Percentiles rank a stretch among this genome's conserved stretches.
Conservation (phyloP, 129 eudicot species). For the Arctium lappa region DNA sequence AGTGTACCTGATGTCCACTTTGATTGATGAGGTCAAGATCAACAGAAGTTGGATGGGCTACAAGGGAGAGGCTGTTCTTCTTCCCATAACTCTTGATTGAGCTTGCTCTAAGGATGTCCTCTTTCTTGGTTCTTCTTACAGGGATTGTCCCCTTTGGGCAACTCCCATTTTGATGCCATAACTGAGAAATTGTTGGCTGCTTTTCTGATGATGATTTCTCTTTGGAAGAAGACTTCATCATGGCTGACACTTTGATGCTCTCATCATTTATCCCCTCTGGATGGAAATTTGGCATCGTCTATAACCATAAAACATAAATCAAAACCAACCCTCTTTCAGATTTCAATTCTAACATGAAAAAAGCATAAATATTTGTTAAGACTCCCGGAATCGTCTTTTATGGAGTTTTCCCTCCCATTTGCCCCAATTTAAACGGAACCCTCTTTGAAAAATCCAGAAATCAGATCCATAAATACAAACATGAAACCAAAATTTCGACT, state of each 20-base stretch:
- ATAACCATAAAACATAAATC: not conserved
- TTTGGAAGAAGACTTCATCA: not conserved
- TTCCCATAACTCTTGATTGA: slow-evolving; percentile 61
- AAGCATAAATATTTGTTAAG: not conserved
- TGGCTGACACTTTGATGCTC: slow-evolving; percentile 27
- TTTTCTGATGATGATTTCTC: slow-evolving; percentile 16
- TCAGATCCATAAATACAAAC: too few species aligned
- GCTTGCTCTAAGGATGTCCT: slow-evolving; percentile 70
- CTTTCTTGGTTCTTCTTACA: slow-evolving; percentile 64
- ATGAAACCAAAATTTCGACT: too few species aligned
- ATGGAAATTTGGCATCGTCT: slow-evolving; percentile 78
- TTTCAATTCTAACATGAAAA: not conserved
- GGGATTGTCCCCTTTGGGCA: slow-evolving; percentile 79
- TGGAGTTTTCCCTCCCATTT: not conserved
- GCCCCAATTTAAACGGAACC: not conserved
- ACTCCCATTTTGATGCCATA: slow-evolving; percentile 67
- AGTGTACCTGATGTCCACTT: slow-evolving; percentile 81
- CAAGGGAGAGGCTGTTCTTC: slow-evolving; percentile 33
- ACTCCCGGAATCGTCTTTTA: not conserved
- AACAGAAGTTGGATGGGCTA: slow-evolving; percentile 58
- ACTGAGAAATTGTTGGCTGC: slow-evolving; percentile 37
- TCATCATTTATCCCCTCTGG: slow-evolving; percentile 68
- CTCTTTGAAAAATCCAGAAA: not conserved
- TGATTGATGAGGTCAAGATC: slow-evolving; percentile 73
- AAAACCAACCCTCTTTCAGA: not conserved